Percentiles rank a stretch among this genome's conserved stretches.
These are phyloP conservation scores for Aspergillus sp. DNA, from an alignment of 2,329 filamentous ascomycete genomes.

Conservation along the genomic window DNA sequence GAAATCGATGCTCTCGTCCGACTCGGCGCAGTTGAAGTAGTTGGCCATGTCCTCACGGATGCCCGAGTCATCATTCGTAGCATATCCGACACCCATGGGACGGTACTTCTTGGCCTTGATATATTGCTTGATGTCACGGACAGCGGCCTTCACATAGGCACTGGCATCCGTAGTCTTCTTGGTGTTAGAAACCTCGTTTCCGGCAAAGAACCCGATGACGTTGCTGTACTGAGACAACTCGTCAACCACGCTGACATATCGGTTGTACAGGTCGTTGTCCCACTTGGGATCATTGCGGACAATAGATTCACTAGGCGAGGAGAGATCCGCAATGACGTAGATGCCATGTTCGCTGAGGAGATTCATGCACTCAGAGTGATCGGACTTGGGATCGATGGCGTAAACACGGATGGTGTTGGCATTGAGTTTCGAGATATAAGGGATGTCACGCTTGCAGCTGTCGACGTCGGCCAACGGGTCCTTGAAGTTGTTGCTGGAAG, in stretches of 20 bases:
- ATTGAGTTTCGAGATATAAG: conserved; percentile 70
- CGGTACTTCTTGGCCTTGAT: conserved; percentile 76
- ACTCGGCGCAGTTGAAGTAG: conserved; percentile 85
- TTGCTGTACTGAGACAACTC: conserved; percentile 78
- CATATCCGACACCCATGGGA: conserved; percentile 84
- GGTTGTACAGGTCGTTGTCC: conserved; percentile 72
- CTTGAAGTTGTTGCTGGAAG: conserved; percentile 58
- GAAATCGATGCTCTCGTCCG: conserved; percentile 77
- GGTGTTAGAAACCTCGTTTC: conserved; percentile 92
- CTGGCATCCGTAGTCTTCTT: conserved; percentile 83
- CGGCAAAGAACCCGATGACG: conserved; percentile 92
- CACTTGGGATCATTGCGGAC: conserved; percentile 76
- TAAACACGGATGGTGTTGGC: conserved; percentile 95
- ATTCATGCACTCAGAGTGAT: conserved; percentile 82
- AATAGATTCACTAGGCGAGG: conserved; percentile 77
- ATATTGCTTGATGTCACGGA: conserved; percentile 90
- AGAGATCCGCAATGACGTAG: conserved; percentile 89
- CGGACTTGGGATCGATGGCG: conserved; percentile 73
- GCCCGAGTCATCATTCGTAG: conserved; percentile 82
- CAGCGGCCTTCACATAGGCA: conserved; percentile 93
- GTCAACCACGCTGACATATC: conserved; percentile 82
- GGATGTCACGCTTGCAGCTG: conserved; percentile 78
- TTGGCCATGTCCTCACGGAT: conserved; percentile 79
- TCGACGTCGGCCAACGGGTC: conserved; percentile 75
- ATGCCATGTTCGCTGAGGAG: conserved; percentile 79